Evolutionary conservation across 768 basidiomycete genomes (phyloP), one percentile per base, ranked within the genome.

Genomic region (Suillus ampliporus): DNA sequence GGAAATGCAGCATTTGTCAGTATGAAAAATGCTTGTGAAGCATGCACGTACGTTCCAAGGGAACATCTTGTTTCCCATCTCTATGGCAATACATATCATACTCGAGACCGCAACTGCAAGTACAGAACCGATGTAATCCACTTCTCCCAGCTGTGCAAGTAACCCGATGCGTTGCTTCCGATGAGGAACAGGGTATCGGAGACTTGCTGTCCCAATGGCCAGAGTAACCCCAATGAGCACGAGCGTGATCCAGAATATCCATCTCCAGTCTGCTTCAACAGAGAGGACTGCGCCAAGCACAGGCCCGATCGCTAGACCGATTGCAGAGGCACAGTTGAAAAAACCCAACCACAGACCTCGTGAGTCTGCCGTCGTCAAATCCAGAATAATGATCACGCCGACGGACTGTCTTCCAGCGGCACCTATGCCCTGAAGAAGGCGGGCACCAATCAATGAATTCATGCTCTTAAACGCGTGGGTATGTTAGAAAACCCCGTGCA

Each of bases 251-350:
- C 79, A 82, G 69, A 82, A 83, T 51, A 79, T 67, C 82, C 82
- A 83, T 64, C 82, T 69, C 82, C 82, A 83, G 8, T 74, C 52
- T 9, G 77, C 65, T 46, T 82, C 74, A 64, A 80, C 78, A 5
- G 82, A 77, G 56, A 84, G 74, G 41, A 79, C 68, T 23, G 83
- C 83, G 8, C 83, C 83, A 5, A 84, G 64, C 14, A 84, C 74
- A 3, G 83, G 83, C 1, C 83, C 83, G 43, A 82, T 69, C 41
- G 83, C 78, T 9, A 78, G 71, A n/a, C 82, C 81, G n/a, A 79
- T 58, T 31, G 81, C 76, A 26, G 82, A 76, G 1, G 77, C 67
- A 38, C 74, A 70, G 43, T 71, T 77, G 65, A 76, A 76, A 65
- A 74, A 77, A 3, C 76, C 76, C 14, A 77, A 64, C 77, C 77